Conservation (phyloP, 345 rosid species). For the Populus pruinosa region DNA sequence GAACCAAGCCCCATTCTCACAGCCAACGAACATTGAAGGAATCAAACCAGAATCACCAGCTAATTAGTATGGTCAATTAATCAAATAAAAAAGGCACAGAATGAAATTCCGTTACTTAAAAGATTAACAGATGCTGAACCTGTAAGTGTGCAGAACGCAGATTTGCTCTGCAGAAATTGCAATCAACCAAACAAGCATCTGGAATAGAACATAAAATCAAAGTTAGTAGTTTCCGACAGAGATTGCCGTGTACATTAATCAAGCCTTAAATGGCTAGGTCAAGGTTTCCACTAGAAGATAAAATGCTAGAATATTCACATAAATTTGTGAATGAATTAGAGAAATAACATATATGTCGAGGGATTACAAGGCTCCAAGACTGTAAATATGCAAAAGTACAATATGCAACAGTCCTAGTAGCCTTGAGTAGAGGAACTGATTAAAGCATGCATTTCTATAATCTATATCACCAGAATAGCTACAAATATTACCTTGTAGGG, state of each 20-base stretch:
- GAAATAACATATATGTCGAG: neutral
- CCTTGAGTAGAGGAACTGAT: neutral
- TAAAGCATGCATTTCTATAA: neutral
- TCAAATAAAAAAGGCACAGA: neutral
- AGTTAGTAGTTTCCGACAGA: neutral
- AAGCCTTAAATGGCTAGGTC: neutral
- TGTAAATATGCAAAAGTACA: neutral
- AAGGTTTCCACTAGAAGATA: neutral
- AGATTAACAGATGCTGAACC: slow-evolving; percentile 31
- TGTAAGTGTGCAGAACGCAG: slow-evolving; percentile 88
- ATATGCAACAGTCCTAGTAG: neutral
- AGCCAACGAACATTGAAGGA: neutral
- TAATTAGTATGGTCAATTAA: neutral
- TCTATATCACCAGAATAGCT: neutral
- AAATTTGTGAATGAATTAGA: neutral
- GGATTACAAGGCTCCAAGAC: neutral
- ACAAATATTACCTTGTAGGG: slow-evolving; percentile 61
- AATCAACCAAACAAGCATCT: slow-evolving; percentile 82
- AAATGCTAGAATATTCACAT: neutral
- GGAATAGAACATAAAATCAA: slow-evolving; percentile 24
- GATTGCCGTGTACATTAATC: neutral
- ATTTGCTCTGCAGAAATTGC: slow-evolving; percentile 90
- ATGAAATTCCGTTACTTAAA: neutral
- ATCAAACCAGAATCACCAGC: neutral
- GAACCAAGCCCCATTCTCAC: neutral